phyloP scores from a whole-genome alignment of 2,329 filamentous ascomycete genomes.

The Microcyclospora pomicola region DNA sequence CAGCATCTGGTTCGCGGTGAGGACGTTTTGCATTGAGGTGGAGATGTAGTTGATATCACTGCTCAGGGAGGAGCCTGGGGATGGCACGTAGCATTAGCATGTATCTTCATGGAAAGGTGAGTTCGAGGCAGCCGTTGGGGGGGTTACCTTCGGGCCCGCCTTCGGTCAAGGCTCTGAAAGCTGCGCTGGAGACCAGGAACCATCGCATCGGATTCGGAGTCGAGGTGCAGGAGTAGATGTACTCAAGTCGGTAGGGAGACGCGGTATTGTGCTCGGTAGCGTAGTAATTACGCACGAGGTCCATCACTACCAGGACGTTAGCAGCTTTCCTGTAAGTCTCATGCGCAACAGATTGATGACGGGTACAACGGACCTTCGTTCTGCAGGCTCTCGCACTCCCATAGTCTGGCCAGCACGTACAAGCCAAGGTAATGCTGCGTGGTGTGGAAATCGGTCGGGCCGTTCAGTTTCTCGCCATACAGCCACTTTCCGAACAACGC shows the following conservation, averaged over 20 bases:
- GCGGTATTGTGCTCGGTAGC: constrained; percentile 19
- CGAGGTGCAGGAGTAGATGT: constrained; percentile 20
- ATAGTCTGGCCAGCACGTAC: constrained; percentile 19
- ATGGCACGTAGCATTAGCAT: too few species aligned
- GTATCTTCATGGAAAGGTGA: constrained; percentile 6
- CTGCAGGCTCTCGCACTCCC: constrained; percentile 16
- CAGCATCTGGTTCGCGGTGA: constrained; percentile 16
- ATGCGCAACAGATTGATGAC: not conserved
- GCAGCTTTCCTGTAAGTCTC: not conserved
- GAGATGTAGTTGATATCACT: constrained; percentile 9
- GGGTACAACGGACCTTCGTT: constrained; percentile 14
- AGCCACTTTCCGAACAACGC: constrained; percentile 21
- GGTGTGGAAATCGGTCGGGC: constrained; percentile 22
- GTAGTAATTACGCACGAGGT: constrained; percentile 22
- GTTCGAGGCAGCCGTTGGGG: not conserved
- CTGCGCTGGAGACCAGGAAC: constrained; percentile 22
- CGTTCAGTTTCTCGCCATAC: constrained; percentile 15
- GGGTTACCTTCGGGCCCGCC: not conserved
- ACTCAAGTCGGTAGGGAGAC: constrained; percentile 23
- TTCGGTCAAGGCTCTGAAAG: constrained; percentile 14
- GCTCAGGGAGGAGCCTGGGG: not conserved
- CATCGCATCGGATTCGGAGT: constrained; percentile 17
- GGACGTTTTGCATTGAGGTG: constrained; percentile 14
- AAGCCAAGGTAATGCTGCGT: constrained; percentile 22
- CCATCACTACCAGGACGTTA: constrained; percentile 15